A percentile compares a stretch with the other conserved stretches of the same genome.
Conservation (phyloP, 352 stramenopile species). For the Phytopythium vexans region DNA sequence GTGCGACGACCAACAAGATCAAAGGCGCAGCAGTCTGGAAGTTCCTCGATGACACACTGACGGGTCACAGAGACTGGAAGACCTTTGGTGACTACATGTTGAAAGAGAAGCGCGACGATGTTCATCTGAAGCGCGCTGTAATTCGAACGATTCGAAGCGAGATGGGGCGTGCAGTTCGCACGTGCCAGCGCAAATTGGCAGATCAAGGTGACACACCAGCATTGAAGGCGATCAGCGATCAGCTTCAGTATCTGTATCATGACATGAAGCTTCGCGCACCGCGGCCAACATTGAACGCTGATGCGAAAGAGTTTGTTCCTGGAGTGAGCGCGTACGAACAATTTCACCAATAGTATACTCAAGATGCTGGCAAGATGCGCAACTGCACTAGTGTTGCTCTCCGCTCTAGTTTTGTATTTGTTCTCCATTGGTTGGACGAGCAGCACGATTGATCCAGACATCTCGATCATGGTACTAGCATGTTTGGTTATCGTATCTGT, state of each 20-base stretch:
- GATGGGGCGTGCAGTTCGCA: conserved; percentile 29
- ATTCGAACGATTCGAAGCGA: conserved; percentile 22
- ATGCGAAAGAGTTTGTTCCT: conserved; percentile 17
- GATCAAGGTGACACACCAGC: conserved; percentile 18
- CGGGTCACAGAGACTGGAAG: conserved; percentile 18
- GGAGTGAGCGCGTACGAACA: too few relatives aligned
- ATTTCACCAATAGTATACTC: too few relatives aligned
- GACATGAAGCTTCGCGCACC: conserved; percentile 26
- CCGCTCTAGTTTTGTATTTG: too few relatives aligned
- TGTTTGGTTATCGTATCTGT: too few relatives aligned
- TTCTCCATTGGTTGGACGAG: too few relatives aligned
- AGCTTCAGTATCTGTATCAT: conserved; percentile 34
- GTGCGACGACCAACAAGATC: conserved; percentile 37
- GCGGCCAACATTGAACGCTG: conserved; percentile 7
- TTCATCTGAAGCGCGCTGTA: conserved; percentile 15
- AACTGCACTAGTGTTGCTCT: too few relatives aligned
- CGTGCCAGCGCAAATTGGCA: conserved; percentile 21
- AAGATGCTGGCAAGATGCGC: too few relatives aligned
- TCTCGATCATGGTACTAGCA: too few relatives aligned
- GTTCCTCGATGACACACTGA: conserved; percentile 40
- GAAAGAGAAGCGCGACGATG: conserved; percentile 21
- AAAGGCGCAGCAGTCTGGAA: conserved; percentile 33
- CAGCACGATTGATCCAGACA: too few relatives aligned
- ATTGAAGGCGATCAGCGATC: conserved; percentile 15
- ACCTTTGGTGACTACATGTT: conserved; percentile 31